phyloP scores from a whole-genome alignment of 208 protist genomes.

The Tritrichomonas foetus region DNA sequence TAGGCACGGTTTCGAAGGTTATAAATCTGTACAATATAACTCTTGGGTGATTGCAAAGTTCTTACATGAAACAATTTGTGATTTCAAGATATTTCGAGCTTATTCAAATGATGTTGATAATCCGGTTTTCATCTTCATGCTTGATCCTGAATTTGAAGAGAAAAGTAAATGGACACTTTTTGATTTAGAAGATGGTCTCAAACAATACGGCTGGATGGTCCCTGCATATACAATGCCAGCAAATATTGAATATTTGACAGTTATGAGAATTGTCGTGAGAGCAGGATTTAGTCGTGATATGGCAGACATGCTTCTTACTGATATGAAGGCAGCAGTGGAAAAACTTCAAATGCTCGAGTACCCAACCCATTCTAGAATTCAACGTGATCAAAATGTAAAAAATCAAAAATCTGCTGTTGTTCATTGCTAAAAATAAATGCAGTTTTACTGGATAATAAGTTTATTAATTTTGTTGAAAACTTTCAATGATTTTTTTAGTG shows the following conservation, averaged over 20 bases:
- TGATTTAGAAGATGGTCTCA: not conserved
- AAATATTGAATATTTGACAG: not conserved
- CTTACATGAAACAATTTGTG: not conserved
- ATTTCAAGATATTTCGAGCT: not conserved
- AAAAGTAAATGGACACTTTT: not conserved
- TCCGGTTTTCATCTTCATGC: not conserved
- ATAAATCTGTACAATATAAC: not conserved
- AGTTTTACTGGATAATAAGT: no score
- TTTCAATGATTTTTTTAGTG: no score
- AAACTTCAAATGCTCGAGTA: no score
- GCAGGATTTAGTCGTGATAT: slow-evolving; percentile 20
- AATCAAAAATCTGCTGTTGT: no score
- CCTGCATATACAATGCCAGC: slow-evolving; percentile 28
- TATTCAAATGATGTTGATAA: not conserved
- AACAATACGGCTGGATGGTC: slow-evolving; percentile 19
- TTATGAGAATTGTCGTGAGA: slow-evolving; percentile 30
- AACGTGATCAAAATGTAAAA: no score
- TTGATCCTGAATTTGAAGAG: not conserved
- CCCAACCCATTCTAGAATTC: no score
- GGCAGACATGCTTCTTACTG: not conserved
- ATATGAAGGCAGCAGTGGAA: not conserved
- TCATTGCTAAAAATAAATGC: no score
- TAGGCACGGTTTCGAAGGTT: slow-evolving; percentile 36
- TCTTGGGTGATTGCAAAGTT: not conserved
- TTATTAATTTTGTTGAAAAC: no score